Base-by-base conservation (phyloP, 139 green algal genomes). In the Diplosphaera chodatii region DNA sequence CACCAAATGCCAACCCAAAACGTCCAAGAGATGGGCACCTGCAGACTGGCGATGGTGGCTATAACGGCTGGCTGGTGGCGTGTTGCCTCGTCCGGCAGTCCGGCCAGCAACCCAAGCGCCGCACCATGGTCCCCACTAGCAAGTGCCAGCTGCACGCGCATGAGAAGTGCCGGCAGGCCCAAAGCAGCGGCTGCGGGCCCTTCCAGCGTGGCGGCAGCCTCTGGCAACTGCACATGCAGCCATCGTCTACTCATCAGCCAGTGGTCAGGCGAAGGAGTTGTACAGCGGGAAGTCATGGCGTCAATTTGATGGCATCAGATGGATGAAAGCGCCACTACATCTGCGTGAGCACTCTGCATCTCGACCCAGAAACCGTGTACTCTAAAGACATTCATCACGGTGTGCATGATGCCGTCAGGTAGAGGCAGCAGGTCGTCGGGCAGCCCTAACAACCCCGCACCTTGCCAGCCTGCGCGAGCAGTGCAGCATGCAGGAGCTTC, bases 91-190 rank as follows among this genome's bases (percentile, higher is more conserved):
- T 34, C 64, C 29, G 40, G 40, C 37, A 76, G 40, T 18, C 21
- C 29, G 16, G 55, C 23, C 68, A 87, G 68, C 25, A 73, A 48
- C 18, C 34, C 55, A 56, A 87, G 76, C 16, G 79, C 82, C 1
- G 13, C 63, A n/a, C 22, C 56, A 8, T 56, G 33, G 27, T 87
- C 68, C 32, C 79, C 81, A 0, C 55, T 40, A 66, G 82, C 77
- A 32, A 86, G 68, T 1, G 83, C 84, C 67, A 93, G 65, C 76
- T 96, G 88, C 15, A 80, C 85, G 2, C 85, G 78, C 77, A 91
- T 79, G 28, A 92, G 80, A 27, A 22, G 32, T 18, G 81, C 71
- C 28, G 68, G 67, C 29, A 84, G 32, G 34, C 5, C 40, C 15
- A 20, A n/a, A 30, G 23, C n/a, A n/a, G n/a, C 33, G 41, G n/a